phyloP scores from a whole-genome alignment of 768 basidiomycete genomes.

The Lentinula edodes region DNA sequence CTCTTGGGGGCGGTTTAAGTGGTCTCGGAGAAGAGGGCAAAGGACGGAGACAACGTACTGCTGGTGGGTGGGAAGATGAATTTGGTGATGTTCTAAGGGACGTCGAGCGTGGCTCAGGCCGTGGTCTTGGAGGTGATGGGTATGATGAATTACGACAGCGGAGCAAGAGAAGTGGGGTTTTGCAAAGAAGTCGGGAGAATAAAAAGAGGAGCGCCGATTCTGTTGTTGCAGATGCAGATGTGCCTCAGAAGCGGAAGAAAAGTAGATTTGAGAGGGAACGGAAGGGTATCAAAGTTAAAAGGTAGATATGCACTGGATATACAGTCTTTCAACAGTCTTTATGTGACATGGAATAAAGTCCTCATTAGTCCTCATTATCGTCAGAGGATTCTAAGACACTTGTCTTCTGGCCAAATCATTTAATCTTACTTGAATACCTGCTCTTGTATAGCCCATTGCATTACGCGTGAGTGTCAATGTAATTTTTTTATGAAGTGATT shows the following conservation, averaged over 20 bases:
- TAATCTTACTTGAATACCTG: no score
- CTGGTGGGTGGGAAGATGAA: slow-evolving; percentile 76
- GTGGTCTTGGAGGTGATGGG: slow-evolving; percentile 53
- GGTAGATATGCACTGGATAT: not conserved
- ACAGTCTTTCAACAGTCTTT: no score
- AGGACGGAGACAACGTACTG: slow-evolving; percentile 48
- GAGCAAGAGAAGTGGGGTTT: slow-evolving; percentile 55
- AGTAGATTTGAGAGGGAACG: slow-evolving; percentile 46
- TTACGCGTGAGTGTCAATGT: no score
- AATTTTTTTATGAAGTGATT: no score
- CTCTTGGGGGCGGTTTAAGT: slow-evolving; percentile 66
- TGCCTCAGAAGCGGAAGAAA: slow-evolving; percentile 31
- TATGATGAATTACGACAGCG: slow-evolving; percentile 75
- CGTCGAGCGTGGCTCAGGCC: slow-evolving; percentile 22
- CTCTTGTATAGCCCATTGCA: no score
- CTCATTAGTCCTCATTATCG: no score
- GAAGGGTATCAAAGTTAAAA: slow-evolving; percentile 34
- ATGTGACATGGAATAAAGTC: no score
- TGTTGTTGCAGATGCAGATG: slow-evolving; percentile 16
- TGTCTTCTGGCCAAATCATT: no score
- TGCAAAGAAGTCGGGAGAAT: slow-evolving; percentile 49
- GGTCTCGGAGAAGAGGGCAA: slow-evolving; percentile 26
- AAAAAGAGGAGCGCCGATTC: slow-evolving; percentile 18
- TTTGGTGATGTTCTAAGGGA: slow-evolving; percentile 72
- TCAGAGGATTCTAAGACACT: no score